A percentile compares a stretch with the other conserved stretches of the same genome.
Conservation (phyloP, 2,329 filamentous ascomycete species). For the Metarhizium robertsii region DNA sequence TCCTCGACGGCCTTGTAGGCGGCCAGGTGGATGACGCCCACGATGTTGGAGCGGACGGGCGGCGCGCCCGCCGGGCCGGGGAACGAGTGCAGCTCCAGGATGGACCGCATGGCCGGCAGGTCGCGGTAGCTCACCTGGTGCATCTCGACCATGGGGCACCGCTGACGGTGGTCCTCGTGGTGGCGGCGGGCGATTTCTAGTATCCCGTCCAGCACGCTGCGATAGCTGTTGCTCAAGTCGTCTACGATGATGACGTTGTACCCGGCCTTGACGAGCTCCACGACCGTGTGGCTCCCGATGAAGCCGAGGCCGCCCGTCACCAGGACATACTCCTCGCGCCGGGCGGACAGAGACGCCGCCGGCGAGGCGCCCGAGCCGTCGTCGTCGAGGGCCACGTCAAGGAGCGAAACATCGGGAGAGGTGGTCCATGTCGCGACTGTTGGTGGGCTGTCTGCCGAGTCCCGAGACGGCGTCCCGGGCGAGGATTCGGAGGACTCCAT, state of each 20-base stretch:
- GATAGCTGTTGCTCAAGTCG: neutral
- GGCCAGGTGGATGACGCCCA: neutral
- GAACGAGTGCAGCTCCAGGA: neutral
- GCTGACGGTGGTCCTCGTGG: neutral
- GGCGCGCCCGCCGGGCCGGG: neutral
- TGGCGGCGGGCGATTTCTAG: neutral
- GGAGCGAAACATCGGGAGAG: neutral
- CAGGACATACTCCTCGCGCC: neutral
- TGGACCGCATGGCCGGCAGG: neutral
- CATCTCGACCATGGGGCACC: neutral
- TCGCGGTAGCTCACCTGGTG: neutral
- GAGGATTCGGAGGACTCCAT: neutral
- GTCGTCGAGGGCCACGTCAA: neutral
- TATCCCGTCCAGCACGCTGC: neutral
- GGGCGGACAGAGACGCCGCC: neutral
- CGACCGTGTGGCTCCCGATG: neutral
- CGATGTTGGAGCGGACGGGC: neutral
- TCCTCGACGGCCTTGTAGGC: neutral
- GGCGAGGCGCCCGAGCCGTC: neutral
- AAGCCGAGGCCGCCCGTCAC: neutral
- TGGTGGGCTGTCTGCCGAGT: neutral
- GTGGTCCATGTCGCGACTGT: neutral
- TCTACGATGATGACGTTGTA: neutral
- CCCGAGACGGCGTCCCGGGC: neutral
- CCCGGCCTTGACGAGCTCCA: neutral